These are phyloP conservation scores for Neonothopanus nambi DNA, from an alignment of 1,284 basidiomycete species.

Conservation along the genomic window DNA sequence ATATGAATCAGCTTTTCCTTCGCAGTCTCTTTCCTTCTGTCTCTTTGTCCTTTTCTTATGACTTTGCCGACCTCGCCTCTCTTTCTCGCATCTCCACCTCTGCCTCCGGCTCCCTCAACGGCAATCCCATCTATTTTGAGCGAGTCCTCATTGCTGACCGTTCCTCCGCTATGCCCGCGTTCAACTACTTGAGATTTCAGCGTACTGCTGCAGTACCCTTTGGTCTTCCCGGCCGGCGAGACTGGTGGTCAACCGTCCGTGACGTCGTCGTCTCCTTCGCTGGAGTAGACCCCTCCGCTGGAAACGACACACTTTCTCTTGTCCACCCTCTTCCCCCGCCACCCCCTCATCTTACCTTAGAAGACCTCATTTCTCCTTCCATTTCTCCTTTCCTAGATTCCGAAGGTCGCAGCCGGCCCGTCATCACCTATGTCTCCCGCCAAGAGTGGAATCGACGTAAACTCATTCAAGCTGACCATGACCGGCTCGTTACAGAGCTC, in stretches of 20 bases:
- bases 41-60: slow-evolving; percentile 72
- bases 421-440: slow-evolving; percentile 42
- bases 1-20: slow-evolving; percentile 80
- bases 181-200: slow-evolving; percentile 67
- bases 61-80: slow-evolving; percentile 70
- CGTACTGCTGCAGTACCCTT: slow-evolving; percentile 77
- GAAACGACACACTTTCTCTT: slow-evolving; percentile 31
- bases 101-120: slow-evolving; percentile 47
- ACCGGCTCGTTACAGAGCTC: slow-evolving; percentile 31
- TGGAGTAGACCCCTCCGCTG: slow-evolving; percentile 46
- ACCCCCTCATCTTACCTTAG: slow-evolving; percentile 1
- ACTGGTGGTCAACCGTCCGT: slow-evolving; percentile 83
- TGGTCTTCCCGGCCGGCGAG: slow-evolving; percentile 65
- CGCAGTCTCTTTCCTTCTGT: slow-evolving; percentile 76
- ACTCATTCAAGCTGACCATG: slow-evolving; percentile 32
- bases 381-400: slow-evolving; percentile 8
- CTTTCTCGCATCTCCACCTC: background rate
- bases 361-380: slow-evolving; percentile 8
- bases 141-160: slow-evolving; percentile 83
- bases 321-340: slow-evolving; percentile 1
- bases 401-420: slow-evolving; percentile 22
- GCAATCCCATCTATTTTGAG: slow-evolving; percentile 75
- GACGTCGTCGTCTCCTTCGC: slow-evolving; percentile 73
- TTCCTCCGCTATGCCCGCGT: slow-evolving; percentile 74
- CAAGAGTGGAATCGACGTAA: slow-evolving; percentile 33